Conservation (phyloP, 805 yeast genomes). For the Yamadazyma endophytica region DNA sequence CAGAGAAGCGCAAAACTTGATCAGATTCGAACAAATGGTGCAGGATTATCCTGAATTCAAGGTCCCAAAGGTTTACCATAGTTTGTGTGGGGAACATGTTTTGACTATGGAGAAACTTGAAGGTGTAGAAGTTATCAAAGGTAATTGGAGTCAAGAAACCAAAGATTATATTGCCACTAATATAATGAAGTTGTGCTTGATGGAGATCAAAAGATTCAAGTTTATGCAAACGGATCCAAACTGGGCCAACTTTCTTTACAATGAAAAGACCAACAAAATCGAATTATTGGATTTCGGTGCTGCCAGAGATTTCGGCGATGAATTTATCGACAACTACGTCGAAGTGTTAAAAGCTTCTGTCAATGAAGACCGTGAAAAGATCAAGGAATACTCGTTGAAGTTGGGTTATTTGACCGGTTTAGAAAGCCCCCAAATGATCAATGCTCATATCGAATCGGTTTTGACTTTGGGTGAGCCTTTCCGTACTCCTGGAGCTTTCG, state of each 20-base stretch:
- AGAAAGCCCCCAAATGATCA: constrained; percentile 82
- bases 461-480: constrained; percentile 93
- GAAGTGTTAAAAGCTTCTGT: constrained; percentile 73
- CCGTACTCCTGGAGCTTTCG: constrained; percentile 60
- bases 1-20: constrained; percentile 79
- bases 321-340: constrained; percentile 67
- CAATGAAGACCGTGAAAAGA: constrained; percentile 56
- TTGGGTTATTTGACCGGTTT: constrained; percentile 90
- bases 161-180: constrained; percentile 78
- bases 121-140: constrained; percentile 79
- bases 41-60: constrained; percentile 58
- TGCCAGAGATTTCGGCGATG: constrained; percentile 68
- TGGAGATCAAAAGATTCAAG: constrained; percentile 77
- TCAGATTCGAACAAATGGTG: constrained; percentile 57
- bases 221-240: constrained; percentile 99
- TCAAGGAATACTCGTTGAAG: constrained; percentile 59
- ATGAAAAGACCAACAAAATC: constrained; percentile 62
- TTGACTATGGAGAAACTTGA: constrained; percentile 86
- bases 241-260: constrained; percentile 96
- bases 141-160: constrained; percentile 68
- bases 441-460: constrained; percentile 89
- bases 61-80: constrained; percentile 79
- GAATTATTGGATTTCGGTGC: constrained; percentile 96
- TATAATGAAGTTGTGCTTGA: constrained; percentile 80
- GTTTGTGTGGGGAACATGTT: constrained; percentile 75